Percentiles rank a stretch among this genome's conserved stretches.
Conservation (phyloP, 768 basidiomycete species). For the Trametes maxima region DNA sequence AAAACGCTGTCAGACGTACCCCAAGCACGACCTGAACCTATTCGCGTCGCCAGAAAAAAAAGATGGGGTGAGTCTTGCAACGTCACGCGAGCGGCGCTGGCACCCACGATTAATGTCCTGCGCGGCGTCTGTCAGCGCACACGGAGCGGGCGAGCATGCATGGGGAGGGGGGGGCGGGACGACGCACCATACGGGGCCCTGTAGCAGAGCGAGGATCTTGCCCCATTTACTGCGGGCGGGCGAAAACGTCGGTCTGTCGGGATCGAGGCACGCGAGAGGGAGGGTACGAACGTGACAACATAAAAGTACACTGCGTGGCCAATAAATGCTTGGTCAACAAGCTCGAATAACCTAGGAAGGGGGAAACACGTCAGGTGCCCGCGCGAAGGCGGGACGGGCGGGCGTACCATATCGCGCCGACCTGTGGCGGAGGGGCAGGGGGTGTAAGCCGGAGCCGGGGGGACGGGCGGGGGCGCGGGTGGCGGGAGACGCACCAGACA, state of each 20-base stretch:
- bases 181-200: slow-evolving; percentile 12
- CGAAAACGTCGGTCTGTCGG: not conserved
- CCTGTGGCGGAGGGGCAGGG: slow-evolving; percentile 27
- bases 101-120: slow-evolving; percentile 26
- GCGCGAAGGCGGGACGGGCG: not conserved
- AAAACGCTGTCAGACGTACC: slow-evolving; percentile 16
- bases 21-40: slow-evolving; percentile 34
- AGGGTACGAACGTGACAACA: slow-evolving; percentile 48
- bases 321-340: slow-evolving; percentile 53
- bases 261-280: not conserved
- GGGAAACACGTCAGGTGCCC: not conserved
- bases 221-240: slow-evolving; percentile 29
- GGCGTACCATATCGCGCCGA: slow-evolving; percentile 36
- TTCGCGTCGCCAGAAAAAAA: not conserved
- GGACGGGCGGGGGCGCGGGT: not conserved
- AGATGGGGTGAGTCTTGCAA: not conserved
- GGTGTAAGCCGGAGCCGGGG: not conserved
- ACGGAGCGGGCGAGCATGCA: not conserved
- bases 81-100: not conserved
- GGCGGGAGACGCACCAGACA: slow-evolving; percentile 46
- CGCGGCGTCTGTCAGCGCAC: not conserved
- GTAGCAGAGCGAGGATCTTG: slow-evolving; percentile 26
- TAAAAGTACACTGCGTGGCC: slow-evolving; percentile 58
- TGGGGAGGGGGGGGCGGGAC: no score
- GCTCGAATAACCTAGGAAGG: slow-evolving; percentile 45